Percentiles rank a stretch among this genome's conserved stretches.
Evolutionary conservation across 2,329 filamentous ascomycete species (phyloP).

Genomic region (Byssothecium circinans): DNA sequence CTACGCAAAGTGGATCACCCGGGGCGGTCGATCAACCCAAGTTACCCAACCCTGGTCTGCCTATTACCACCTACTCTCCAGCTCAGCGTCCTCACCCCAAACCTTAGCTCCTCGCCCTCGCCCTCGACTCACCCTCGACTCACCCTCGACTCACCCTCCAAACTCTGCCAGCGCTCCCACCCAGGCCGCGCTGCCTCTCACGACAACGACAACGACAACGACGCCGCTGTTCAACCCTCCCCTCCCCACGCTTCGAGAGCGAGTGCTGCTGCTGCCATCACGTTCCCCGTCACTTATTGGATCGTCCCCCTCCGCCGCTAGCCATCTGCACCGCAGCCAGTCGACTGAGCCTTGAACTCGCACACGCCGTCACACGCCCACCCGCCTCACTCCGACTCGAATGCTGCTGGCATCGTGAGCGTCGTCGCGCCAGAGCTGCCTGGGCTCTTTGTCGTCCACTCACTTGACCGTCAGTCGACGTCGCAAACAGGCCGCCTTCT

Average conservation of each 20-base stretch:
- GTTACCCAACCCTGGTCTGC: not conserved
- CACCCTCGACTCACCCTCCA: not conserved
- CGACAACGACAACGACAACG: not conserved
- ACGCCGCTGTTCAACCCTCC: no score
- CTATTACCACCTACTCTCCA: not conserved
- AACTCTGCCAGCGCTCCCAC: not conserved
- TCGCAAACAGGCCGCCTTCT: not conserved
- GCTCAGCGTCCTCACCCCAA: not conserved
- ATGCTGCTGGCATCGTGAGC: no score
- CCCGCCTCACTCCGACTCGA: not conserved
- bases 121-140: not conserved
- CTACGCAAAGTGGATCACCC: not conserved
- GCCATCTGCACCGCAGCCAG: not conserved
- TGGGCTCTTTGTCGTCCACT: no score
- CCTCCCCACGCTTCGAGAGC: no score
- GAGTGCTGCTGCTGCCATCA: no score
- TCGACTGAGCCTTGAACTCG: no score
- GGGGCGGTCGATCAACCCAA: not conserved
- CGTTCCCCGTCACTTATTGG: no score
- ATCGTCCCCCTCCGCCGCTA: not conserved
- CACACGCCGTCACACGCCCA: not conserved
- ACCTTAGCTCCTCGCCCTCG: not conserved
- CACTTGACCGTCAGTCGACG: not conserved
- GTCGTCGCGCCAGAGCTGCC: no score
- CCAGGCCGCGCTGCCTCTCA: not conserved